Percentiles rank a stretch among this genome's conserved stretches.
phyloP scores from a whole-genome alignment of 2,329 filamentous ascomycete species.

The Anisogramma anomala region DNA sequence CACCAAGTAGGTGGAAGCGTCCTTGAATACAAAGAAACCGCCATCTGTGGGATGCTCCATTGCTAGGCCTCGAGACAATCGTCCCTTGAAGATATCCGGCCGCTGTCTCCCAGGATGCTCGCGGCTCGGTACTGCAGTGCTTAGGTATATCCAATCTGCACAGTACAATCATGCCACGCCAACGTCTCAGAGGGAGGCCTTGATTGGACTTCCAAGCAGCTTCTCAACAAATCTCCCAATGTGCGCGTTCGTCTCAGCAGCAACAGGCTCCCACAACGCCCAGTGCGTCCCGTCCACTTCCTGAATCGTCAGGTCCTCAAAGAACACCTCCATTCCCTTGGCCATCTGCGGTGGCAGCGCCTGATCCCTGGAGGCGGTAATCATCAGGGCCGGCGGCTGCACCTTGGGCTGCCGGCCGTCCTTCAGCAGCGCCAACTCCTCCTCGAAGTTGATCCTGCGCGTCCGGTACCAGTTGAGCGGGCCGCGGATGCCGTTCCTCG shows the following conservation, averaged over 20 bases:
- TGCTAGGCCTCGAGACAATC: too few relatives aligned
- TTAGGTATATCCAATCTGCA: too few relatives aligned
- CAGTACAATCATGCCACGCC: too few relatives aligned
- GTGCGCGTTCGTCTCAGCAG: conserved; percentile 55
- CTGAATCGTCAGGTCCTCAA: conserved; percentile 51
- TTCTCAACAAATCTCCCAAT: conserved; percentile 56
- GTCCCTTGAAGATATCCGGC: too few relatives aligned
- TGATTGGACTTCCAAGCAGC: conserved; percentile 27
- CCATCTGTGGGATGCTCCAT: not conserved
- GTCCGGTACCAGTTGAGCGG: conserved; percentile 85
- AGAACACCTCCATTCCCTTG: conserved; percentile 55
- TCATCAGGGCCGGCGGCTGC: conserved; percentile 58
- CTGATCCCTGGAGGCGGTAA: conserved; percentile 58
- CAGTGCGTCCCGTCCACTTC: conserved; percentile 68
- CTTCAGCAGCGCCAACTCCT: conserved; percentile 53
- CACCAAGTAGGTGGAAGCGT: too few relatives aligned
- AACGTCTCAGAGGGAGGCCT: conserved; percentile 26
- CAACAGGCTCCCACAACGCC: conserved; percentile 57
- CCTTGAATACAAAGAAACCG: too few relatives aligned
- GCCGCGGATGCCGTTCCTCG: conserved; percentile 61
- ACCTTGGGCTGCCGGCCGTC: conserved; percentile 40
- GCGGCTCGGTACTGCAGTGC: too few relatives aligned
- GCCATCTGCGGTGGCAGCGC: conserved; percentile 65
- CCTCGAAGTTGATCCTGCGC: conserved; percentile 58
- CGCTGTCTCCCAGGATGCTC: too few relatives aligned